phyloP scores from a whole-genome alignment of 2,329 filamentous ascomycete species.

The Monascus ruber region DNA sequence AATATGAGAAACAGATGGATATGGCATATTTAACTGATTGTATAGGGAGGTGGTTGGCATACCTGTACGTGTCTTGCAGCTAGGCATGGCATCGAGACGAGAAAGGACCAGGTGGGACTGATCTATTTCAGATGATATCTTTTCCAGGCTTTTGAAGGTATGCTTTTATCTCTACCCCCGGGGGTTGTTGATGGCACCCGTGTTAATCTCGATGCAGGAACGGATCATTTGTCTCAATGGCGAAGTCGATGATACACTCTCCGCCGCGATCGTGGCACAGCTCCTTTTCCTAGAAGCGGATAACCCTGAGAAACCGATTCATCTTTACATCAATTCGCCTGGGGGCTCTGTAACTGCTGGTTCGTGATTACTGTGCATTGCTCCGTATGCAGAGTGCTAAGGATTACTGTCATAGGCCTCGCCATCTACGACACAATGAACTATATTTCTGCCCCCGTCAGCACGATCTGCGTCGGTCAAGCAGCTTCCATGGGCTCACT shows the following conservation, averaged over 20 bases:
- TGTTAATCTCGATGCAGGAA: constrained; percentile 50
- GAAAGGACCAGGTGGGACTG: constrained; percentile 13
- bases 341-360: constrained; percentile 83
- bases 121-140: constrained; percentile 57
- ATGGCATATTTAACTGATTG: constrained; percentile 10
- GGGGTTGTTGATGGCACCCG: constrained; percentile 7
- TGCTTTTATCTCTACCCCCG: constrained; percentile 2
- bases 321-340: constrained; percentile 95
- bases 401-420: constrained; percentile 24
- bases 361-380: constrained; percentile 13
- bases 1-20: neutral
- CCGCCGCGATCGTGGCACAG: constrained; percentile 89
- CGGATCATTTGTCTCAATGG: constrained; percentile 92
- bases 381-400: too few species aligned
- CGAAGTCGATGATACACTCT: constrained; percentile 77
- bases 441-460: constrained; percentile 87
- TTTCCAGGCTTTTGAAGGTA: constrained; percentile 68
- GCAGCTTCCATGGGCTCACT: constrained; percentile 92
- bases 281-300: constrained; percentile 97
- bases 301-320: constrained; percentile 86
- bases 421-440: constrained; percentile 99
- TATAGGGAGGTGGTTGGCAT: constrained; percentile 62
- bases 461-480: constrained; percentile 88
- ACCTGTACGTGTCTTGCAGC: constrained; percentile 49
- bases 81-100: neutral